Percentiles rank a stretch among this genome's conserved stretches.
These are phyloP conservation scores for Verticillium tricorpus DNA, from an alignment of 2,329 filamentous ascomycete genomes.

Conservation along the genomic window DNA sequence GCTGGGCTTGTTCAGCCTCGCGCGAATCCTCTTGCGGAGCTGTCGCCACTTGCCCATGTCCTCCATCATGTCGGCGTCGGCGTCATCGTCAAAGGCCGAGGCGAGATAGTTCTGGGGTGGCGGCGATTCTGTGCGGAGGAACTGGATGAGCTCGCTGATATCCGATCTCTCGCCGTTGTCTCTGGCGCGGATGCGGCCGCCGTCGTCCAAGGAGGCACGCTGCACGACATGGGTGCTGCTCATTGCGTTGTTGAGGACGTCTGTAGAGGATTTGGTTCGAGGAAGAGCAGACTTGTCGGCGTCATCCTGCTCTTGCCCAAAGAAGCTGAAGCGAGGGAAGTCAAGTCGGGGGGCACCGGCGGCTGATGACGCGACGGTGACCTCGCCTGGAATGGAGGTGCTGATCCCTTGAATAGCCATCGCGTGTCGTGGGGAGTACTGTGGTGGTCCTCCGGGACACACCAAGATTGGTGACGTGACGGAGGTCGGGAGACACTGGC, in stretches of 20 bases:
- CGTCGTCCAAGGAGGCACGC: neutral
- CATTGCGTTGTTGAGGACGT: constrained; percentile 9
- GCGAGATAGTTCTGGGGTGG: constrained; percentile 6
- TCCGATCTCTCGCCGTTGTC: constrained; percentile 10
- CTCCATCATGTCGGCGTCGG: constrained; percentile 18
- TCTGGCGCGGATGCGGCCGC: constrained; percentile 9
- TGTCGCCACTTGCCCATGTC: constrained; percentile 34
- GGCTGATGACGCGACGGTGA: constrained; percentile 10
- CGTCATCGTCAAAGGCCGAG: constrained; percentile 20
- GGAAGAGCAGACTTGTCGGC: constrained; percentile 7
- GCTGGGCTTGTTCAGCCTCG: constrained; percentile 7
- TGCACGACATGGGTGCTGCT: constrained; percentile 4
- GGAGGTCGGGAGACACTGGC: neutral
- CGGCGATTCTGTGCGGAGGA: constrained; percentile 8
- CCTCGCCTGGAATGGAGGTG: constrained; percentile 2
- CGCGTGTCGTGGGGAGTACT: neutral
- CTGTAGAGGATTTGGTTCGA: constrained; percentile 10
- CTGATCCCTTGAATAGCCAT: neutral
- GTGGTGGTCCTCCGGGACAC: neutral
- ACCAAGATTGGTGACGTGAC: neutral
- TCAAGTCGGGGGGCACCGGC: constrained; percentile 11
- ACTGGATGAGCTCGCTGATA: constrained; percentile 12
- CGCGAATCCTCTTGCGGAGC: constrained; percentile 32
- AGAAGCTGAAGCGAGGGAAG: constrained; percentile 9
- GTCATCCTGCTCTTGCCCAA: constrained; percentile 8